Percentiles rank a stretch among this genome's conserved stretches.
These are phyloP conservation scores for Alternaria dauci DNA, from an alignment of 2,329 filamentous ascomycete genomes.

Conservation along the genomic window DNA sequence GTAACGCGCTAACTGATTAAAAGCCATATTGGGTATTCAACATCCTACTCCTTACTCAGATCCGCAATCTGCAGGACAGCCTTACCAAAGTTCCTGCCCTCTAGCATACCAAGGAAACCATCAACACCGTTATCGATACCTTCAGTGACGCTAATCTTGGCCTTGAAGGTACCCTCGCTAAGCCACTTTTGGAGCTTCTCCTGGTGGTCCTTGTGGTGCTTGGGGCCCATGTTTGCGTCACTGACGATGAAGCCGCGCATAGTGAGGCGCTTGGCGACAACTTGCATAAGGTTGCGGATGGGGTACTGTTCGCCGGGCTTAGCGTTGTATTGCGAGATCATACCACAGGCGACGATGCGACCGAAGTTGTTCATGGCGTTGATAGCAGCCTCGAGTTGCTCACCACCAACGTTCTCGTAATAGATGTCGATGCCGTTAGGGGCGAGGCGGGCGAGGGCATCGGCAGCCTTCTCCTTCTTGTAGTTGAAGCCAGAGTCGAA, in stretches of 20 bases:
- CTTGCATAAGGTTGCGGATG: constrained; percentile 69
- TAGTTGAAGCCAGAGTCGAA: constrained; percentile 87
- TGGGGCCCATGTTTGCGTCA: constrained; percentile 70
- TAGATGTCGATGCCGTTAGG: constrained; percentile 84
- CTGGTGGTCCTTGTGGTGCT: constrained; percentile 75
- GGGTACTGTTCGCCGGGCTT: constrained; percentile 66
- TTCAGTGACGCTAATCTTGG: constrained; percentile 71
- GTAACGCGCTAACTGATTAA: background rate
- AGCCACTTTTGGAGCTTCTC: constrained; percentile 80
- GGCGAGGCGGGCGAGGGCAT: constrained; percentile 74
- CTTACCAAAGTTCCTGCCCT: constrained; percentile 87
- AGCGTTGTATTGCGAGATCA: constrained; percentile 82
- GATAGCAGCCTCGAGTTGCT: constrained; percentile 74
- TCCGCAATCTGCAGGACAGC: constrained; percentile 73
- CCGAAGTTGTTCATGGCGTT: constrained; percentile 70
- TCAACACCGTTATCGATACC: constrained; percentile 81
- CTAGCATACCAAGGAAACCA: constrained; percentile 76
- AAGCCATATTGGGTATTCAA: background rate
- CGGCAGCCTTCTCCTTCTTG: constrained; percentile 77
- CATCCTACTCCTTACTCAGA: constrained; percentile 37
- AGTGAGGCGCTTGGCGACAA: constrained; percentile 74
- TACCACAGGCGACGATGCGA: constrained; percentile 67
- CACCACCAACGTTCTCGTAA: constrained; percentile 82
- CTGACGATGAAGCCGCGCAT: constrained; percentile 80
- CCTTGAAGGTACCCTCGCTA: constrained; percentile 76